Evolutionary conservation across 2,329 filamentous ascomycete species (phyloP).

Genomic region (Xenoacremonium recifei): DNA sequence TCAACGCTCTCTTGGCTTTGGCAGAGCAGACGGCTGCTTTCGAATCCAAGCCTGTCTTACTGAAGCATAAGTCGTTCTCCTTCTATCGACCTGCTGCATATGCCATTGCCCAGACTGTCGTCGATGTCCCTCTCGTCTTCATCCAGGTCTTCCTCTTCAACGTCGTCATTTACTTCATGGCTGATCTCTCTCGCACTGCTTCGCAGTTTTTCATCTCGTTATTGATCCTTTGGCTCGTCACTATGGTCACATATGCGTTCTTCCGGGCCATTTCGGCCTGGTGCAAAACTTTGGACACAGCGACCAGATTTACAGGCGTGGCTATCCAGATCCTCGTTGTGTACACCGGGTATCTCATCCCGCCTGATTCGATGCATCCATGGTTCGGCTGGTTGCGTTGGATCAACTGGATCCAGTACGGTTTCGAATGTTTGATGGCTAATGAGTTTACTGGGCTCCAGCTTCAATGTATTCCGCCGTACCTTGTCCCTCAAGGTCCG

Average conservation of each 20-base stretch:
- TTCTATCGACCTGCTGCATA: slow-evolving; percentile 63
- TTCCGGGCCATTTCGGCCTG: slow-evolving; percentile 59
- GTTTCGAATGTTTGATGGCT: slow-evolving; percentile 64
- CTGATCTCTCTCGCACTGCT: slow-evolving; percentile 63
- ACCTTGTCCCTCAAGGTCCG: slow-evolving; percentile 53
- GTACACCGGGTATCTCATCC: slow-evolving; percentile 66
- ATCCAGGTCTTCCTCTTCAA: slow-evolving; percentile 67
- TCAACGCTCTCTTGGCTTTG: slow-evolving; percentile 65
- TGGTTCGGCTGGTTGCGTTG: slow-evolving; percentile 69
- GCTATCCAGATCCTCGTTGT: slow-evolving; percentile 63
- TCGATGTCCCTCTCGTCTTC: slow-evolving; percentile 62
- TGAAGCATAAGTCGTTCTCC: slow-evolving; percentile 70
- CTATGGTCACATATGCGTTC: slow-evolving; percentile 56
- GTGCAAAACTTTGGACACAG: slow-evolving; percentile 61
- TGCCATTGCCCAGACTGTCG: slow-evolving; percentile 54
- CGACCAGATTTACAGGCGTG: slow-evolving; percentile 57
- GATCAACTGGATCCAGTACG: slow-evolving; percentile 67
- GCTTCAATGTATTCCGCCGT: slow-evolving; percentile 57
- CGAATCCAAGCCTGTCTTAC: slow-evolving; percentile 59
- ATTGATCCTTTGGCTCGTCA: slow-evolving; percentile 58
- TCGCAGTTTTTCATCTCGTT: slow-evolving; percentile 67
- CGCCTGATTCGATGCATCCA: slow-evolving; percentile 51
- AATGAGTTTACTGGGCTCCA: slow-evolving; percentile 60
- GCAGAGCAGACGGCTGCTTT: slow-evolving; percentile 70
- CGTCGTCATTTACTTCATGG: slow-evolving; percentile 75